These are phyloP conservation scores for Naumovozyma baii DNA, from an alignment of 805 yeast genomes.

Conservation along the genomic window DNA sequence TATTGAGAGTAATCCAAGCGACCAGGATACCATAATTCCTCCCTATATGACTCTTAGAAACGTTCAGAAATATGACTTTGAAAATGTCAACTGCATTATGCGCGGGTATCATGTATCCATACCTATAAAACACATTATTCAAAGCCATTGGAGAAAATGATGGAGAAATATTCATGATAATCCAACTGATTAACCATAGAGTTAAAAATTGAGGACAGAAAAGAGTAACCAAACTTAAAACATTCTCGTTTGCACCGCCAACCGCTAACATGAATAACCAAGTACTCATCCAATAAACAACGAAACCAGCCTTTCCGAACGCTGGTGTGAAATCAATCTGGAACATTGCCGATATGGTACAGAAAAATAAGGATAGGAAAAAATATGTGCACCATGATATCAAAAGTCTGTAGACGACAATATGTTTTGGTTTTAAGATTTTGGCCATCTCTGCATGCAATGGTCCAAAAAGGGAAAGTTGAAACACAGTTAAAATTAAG, in stretches of 20 bases:
- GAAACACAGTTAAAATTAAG: constrained; percentile 63
- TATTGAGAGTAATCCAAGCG: constrained; percentile 51
- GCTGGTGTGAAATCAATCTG: constrained; percentile 50
- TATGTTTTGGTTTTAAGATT: constrained; percentile 36
- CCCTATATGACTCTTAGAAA: constrained; percentile 49
- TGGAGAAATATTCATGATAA: constrained; percentile 56
- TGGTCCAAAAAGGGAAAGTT: constrained; percentile 49
- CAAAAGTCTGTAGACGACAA: constrained; percentile 42
- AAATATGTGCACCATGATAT: constrained; percentile 43
- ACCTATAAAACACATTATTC: constrained; percentile 45
- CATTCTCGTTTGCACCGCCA: constrained; percentile 66
- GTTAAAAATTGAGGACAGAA: constrained; percentile 57
- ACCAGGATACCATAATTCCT: constrained; percentile 48
- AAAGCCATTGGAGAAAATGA: constrained; percentile 58
- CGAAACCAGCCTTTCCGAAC: constrained; percentile 62
- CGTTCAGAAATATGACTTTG: constrained; percentile 48
- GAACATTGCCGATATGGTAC: constrained; percentile 56
- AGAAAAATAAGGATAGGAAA: constrained; percentile 47
- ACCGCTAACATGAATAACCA: constrained; percentile 65
- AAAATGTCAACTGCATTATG: constrained; percentile 54
- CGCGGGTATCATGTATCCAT: constrained; percentile 61
- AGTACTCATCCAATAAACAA: constrained; percentile 63
- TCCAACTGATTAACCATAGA: constrained; percentile 64
- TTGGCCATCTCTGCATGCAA: constrained; percentile 43
- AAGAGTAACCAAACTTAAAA: constrained; percentile 42